A percentile compares a stretch with the other conserved stretches of the same genome.
Conservation (phyloP, 805 yeast genomes). For the Wickerhamomyces silvicola region DNA sequence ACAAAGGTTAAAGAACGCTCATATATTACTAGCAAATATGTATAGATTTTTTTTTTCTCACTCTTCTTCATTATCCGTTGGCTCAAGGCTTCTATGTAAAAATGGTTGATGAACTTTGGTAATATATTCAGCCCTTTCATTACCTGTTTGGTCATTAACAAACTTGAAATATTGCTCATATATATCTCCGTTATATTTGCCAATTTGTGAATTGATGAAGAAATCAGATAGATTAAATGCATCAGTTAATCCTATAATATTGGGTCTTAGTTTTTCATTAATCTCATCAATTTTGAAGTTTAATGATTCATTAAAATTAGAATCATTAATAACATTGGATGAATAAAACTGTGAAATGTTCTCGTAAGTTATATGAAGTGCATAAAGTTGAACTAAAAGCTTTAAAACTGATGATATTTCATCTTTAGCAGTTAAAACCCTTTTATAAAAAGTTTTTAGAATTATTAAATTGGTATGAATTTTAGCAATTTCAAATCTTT, state of each 20-base stretch:
- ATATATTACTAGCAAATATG: too few relatives aligned
- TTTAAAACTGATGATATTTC: conserved; percentile 36
- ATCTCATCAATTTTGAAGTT: conserved; percentile 19
- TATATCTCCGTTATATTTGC: conserved; percentile 72
- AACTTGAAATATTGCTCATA: conserved; percentile 72
- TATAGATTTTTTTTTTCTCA: too few relatives aligned
- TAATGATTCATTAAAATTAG: conserved; percentile 27
- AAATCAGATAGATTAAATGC: conserved; percentile 75
- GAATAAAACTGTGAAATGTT: conserved; percentile 58
- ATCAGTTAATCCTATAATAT: conserved; percentile 75
- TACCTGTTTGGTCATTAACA: conserved; percentile 36
- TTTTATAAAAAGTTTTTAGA: conserved; percentile 24
- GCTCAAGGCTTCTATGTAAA: conserved; percentile 12
- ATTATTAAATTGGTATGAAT: conserved; percentile 32
- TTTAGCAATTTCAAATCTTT: conserved; percentile 24
- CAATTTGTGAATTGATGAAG: conserved; percentile 78
- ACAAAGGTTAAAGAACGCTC: too few relatives aligned
- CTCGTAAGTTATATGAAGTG: conserved; percentile 52
- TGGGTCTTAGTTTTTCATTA: conserved; percentile 49
- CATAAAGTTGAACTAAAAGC: conserved; percentile 54
- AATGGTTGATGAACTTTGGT: conserved; percentile 16
- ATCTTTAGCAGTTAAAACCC: conserved; percentile 26
- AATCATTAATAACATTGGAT: conserved; percentile 41
- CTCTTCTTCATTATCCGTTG: conserved; percentile 17
- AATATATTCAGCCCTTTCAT: conserved; percentile 47